Percentiles rank a stretch among this genome's conserved stretches.
Conservation (phyloP, 73 alveolate species). For the Paramecium octaurelia region DNA sequence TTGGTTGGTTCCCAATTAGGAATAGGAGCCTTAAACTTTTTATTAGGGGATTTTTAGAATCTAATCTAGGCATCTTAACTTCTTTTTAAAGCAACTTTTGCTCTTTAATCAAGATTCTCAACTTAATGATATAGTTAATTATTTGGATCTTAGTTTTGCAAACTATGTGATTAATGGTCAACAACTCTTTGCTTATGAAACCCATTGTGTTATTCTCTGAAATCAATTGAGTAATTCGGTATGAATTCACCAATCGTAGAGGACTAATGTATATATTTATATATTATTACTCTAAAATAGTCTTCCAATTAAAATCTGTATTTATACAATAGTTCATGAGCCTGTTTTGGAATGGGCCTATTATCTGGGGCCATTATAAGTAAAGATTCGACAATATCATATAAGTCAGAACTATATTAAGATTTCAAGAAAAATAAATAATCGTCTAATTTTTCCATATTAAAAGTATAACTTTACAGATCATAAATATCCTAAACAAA, state of each 20-base stretch:
- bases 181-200: neutral
- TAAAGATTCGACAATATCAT: neutral
- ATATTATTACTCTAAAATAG: neutral
- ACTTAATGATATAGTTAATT: neutral
- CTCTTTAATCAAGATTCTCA: neutral
- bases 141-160: neutral
- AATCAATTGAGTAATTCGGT: neutral
- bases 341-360: neutral
- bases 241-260: neutral
- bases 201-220: neutral
- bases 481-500: neutral
- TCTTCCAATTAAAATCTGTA: neutral
- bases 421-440: neutral
- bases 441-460: constrained; percentile 4
- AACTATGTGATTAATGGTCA: neutral
- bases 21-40: neutral
- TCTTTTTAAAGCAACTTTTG: neutral
- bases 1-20: constrained; percentile 21
- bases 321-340: neutral
- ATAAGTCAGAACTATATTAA: neutral
- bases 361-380: neutral
- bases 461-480: neutral
- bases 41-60: neutral
- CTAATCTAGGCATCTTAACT: neutral
- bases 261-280: neutral